A percentile compares a stretch with the other conserved stretches of the same genome.
Conservation (phyloP, 1,284 basidiomycete genomes). For the Jaminaea rosea region DNA sequence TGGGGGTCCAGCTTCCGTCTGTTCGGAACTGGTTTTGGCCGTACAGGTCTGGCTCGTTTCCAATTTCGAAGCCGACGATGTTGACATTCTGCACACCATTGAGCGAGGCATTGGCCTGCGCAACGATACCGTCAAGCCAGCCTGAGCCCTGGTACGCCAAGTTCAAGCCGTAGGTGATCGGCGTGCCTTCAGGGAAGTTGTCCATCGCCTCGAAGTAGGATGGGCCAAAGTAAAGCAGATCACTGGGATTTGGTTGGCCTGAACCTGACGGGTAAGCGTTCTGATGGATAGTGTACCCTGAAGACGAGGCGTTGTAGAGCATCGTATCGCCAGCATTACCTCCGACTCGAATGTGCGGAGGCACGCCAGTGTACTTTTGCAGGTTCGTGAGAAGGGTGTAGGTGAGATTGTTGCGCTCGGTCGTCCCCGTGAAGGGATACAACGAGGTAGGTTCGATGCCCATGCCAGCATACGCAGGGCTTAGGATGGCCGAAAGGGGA, state of each 20-base stretch:
- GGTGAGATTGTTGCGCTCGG: slow-evolving; percentile 20
- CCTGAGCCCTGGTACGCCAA: slow-evolving; percentile 23
- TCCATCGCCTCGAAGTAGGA: slow-evolving; percentile 21
- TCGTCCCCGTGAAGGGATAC: slow-evolving; percentile 21
- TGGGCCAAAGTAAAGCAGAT: slow-evolving; percentile 18
- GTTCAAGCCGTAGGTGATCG: slow-evolving; percentile 32
- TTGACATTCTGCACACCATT: slow-evolving; percentile 8
- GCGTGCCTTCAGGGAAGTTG: slow-evolving; percentile 18
- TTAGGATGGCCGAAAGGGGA: slow-evolving; percentile 20
- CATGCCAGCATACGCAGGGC: slow-evolving; percentile 27
- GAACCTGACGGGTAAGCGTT: slow-evolving; percentile 15
- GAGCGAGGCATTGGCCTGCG: slow-evolving; percentile 18
- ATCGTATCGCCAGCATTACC: slow-evolving; percentile 30
- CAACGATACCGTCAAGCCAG: slow-evolving; percentile 13
- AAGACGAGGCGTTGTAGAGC: slow-evolving; percentile 15
- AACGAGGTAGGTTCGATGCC: slow-evolving; percentile 35
- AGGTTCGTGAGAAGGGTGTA: slow-evolving; percentile 26
- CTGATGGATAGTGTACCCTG: slow-evolving; percentile 7
- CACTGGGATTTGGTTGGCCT: slow-evolving; percentile 10
- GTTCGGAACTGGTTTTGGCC: slow-evolving; percentile 20
- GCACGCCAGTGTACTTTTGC: slow-evolving; percentile 26
- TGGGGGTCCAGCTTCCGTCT: slow-evolving; percentile 8
- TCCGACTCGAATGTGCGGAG: slow-evolving; percentile 28
- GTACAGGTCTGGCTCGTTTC: slow-evolving; percentile 36
- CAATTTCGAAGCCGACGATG: slow-evolving; percentile 30